phyloP scores from a whole-genome alignment of 192 early-diverging fungal species.

The Geranomyces michiganensis region DNA sequence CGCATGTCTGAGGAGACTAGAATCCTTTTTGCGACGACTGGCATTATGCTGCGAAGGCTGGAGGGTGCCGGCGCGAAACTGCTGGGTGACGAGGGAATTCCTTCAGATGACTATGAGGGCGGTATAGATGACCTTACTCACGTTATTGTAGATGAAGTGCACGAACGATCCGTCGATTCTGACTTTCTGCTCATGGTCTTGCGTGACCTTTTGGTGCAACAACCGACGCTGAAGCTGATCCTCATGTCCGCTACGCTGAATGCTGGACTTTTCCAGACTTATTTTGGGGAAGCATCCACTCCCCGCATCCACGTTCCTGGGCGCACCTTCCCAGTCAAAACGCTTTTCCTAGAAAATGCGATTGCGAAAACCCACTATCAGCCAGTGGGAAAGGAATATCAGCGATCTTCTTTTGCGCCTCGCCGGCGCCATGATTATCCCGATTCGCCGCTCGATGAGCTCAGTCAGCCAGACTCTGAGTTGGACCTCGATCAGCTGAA shows the following conservation, averaged over 20 bases:
- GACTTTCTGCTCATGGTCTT: conserved; percentile 83
- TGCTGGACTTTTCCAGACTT: conserved; percentile 71
- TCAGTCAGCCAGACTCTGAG: conserved; percentile 28
- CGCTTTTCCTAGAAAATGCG: conserved; percentile 66
- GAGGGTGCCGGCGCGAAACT: conserved; percentile 40
- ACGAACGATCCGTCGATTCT: conserved; percentile 74
- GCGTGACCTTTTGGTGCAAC: conserved; percentile 56
- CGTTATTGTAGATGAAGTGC: conserved; percentile 81
- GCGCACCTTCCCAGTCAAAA: conserved; percentile 52
- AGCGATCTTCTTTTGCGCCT: neutral
- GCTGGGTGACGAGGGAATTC: neutral
- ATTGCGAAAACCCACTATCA: conserved; percentile 38
- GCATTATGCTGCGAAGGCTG: conserved; percentile 66
- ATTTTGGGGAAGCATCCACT: conserved; percentile 66
- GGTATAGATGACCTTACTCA: conserved; percentile 63
- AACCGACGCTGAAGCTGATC: conserved; percentile 64
- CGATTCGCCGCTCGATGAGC: neutral
- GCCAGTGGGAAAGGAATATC: conserved; percentile 47
- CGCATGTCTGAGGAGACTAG: conserved; percentile 50
- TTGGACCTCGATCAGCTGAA: conserved; percentile 23
- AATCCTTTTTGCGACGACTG: conserved; percentile 69
- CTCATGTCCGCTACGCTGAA: conserved; percentile 91
- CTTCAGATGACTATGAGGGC: conserved; percentile 33
- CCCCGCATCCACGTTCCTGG: conserved; percentile 53
- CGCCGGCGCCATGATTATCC: neutral